Evolutionary conservation across 2,329 filamentous ascomycete species (phyloP).

Genomic region (Didymella keratinophila): DNA sequence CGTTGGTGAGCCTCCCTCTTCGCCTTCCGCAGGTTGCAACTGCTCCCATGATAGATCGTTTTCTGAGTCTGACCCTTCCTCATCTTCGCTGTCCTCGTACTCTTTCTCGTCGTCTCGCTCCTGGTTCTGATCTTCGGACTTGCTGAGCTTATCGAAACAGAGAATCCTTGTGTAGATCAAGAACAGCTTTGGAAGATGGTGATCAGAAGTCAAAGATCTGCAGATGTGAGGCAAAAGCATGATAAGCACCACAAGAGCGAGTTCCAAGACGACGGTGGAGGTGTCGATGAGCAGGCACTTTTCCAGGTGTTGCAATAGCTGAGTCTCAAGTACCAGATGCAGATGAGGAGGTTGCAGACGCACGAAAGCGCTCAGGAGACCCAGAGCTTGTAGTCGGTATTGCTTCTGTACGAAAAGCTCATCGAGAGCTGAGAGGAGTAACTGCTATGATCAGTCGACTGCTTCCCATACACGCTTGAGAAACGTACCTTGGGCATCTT

Average conservation of each 20-base stretch:
- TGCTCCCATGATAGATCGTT: constrained; percentile 67
- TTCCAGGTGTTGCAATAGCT: constrained; percentile 74
- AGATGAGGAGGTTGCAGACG: constrained; percentile 81
- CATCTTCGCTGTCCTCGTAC: constrained; percentile 43
- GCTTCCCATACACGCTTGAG: not conserved
- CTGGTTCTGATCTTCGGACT: constrained; percentile 22
- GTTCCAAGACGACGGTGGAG: constrained; percentile 77
- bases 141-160: constrained; percentile 73
- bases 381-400: constrained; percentile 69
- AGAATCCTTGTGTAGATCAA: constrained; percentile 81
- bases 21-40: constrained; percentile 66
- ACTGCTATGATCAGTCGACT: constrained; percentile 52
- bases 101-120: constrained; percentile 25
- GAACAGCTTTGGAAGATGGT: constrained; percentile 75
- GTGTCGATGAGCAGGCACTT: constrained; percentile 79
- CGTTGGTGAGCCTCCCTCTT: constrained; percentile 63
- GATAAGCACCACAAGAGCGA: constrained; percentile 76
- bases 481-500: constrained; percentile 67
- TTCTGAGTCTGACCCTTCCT: constrained; percentile 43
- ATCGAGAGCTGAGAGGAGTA: constrained; percentile 72
- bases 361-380: constrained; percentile 75
- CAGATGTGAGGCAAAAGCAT: constrained; percentile 87
- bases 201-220: constrained; percentile 67
- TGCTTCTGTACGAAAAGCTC: constrained; percentile 70
- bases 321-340: constrained; percentile 74